These are phyloP conservation scores for Linnemannia schmuckeri DNA, from an alignment of 192 early-diverging fungal species.

Conservation along the genomic window DNA sequence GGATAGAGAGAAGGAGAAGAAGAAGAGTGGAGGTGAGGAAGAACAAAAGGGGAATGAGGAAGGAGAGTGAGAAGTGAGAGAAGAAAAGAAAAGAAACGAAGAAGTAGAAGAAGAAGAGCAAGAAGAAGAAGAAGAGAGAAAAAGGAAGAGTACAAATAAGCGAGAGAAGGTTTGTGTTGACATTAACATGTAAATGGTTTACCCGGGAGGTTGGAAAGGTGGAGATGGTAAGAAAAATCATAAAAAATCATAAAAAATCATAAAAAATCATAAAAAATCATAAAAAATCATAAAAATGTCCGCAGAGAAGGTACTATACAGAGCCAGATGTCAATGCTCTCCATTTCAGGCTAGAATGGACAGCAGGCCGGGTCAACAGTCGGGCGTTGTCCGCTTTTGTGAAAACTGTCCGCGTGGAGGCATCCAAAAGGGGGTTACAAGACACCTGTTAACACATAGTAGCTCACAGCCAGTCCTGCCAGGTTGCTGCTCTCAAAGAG, in stretches of 20 bases:
- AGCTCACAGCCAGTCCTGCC: neutral
- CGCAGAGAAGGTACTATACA: neutral
- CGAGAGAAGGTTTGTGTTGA: neutral
- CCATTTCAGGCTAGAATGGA: conserved; percentile 4
- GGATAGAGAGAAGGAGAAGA: neutral
- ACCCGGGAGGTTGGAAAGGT: conserved; percentile 10
- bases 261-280: neutral
- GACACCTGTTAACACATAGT: neutral
- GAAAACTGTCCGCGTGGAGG: neutral
- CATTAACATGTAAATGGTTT: neutral
- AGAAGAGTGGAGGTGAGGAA: neutral
- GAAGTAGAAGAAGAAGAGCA: neutral
- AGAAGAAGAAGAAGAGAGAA: neutral
- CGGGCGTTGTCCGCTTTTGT: conserved; percentile 1
- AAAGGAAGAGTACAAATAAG: neutral
- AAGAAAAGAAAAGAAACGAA: neutral
- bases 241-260: neutral
- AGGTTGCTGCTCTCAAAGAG: neutral
- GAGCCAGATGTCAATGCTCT: conserved; percentile 3
- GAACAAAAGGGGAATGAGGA: neutral
- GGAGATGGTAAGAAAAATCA: neutral
- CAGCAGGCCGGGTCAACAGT: neutral
- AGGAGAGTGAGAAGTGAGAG: neutral
- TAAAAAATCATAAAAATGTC: neutral
- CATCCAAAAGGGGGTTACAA: neutral